phyloP scores from a whole-genome alignment of 2,329 filamentous ascomycete species.

The Cytospora leucostoma region DNA sequence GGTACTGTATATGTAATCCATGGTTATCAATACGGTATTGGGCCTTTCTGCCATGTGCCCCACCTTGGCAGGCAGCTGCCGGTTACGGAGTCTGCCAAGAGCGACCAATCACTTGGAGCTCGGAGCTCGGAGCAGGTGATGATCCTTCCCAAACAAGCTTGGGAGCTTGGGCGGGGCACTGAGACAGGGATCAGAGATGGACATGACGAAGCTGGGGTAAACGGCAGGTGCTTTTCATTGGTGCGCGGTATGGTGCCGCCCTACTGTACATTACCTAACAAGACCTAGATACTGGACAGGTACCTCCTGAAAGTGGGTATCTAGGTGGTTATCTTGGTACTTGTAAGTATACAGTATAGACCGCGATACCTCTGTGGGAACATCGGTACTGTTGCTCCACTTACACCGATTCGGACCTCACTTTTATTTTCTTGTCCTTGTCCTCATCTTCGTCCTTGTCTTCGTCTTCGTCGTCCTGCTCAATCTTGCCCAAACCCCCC shows the following conservation, averaged over 20 bases:
- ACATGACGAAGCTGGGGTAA: slow-evolving; percentile 10
- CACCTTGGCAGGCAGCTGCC: too few species aligned
- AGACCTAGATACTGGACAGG: background rate
- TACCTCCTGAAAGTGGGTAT: background rate
- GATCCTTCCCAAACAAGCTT: background rate
- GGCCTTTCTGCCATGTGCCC: too few species aligned
- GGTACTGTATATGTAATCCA: too few species aligned
- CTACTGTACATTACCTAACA: too few species aligned
- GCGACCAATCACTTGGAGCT: background rate
- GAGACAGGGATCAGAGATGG: background rate
- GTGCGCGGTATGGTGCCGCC: too few species aligned
- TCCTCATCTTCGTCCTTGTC: background rate
- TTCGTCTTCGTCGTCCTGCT: background rate
- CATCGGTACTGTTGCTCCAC: background rate
- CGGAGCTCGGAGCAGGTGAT: background rate
- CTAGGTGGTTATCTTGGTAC: too few species aligned
- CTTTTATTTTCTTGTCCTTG: background rate
- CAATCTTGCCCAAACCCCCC: background rate
- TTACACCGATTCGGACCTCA: slow-evolving; percentile 1
- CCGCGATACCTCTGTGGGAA: too few species aligned
- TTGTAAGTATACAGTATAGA: background rate
- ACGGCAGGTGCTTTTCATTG: background rate
- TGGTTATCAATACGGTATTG: background rate
- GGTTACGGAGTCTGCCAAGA: background rate
- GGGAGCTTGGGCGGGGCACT: background rate